Percentiles rank a stretch among this genome's conserved stretches.
phyloP scores from a whole-genome alignment of 1,284 basidiomycete genomes.

The Schizopora paradoxa region DNA sequence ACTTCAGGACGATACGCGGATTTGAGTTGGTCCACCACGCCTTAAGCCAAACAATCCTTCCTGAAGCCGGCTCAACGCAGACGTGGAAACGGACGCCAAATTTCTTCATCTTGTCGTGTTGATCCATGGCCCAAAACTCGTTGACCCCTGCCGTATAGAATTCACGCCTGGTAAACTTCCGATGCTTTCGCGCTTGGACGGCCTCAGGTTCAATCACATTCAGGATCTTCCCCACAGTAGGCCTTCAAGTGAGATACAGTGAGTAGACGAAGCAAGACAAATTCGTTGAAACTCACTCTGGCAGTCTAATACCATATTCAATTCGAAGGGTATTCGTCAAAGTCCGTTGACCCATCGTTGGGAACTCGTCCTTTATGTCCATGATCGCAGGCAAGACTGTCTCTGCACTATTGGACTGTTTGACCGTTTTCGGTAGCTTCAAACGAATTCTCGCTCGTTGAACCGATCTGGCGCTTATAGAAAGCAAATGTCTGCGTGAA shows the following conservation, averaged over 20 bases:
- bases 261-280: not conserved
- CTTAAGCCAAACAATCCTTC: conserved; percentile 15
- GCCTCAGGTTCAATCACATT: not conserved
- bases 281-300: conserved; percentile 1
- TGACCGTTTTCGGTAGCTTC: not conserved
- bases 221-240: not conserved
- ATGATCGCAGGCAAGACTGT: not conserved
- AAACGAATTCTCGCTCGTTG: not conserved
- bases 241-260: not conserved
- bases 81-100: conserved; percentile 18
- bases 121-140: conserved; percentile 18
- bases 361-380: not conserved
- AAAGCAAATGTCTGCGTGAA: no score
- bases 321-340: not conserved
- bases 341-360: conserved; percentile 5
- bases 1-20: conserved; percentile 14
- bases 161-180: conserved; percentile 1
- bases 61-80: conserved; percentile 13
- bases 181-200: conserved; percentile 4
- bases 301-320: conserved; percentile 2
- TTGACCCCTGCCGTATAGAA: conserved; percentile 15
- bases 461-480: no score
- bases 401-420: not conserved
- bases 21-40: conserved; percentile 20
- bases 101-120: conserved; percentile 18